Evolutionary conservation across 106 monocot genomes (phyloP), one percentile per base, ranked within the genome.

Genomic region (Apostasia shenzhenica): DNA sequence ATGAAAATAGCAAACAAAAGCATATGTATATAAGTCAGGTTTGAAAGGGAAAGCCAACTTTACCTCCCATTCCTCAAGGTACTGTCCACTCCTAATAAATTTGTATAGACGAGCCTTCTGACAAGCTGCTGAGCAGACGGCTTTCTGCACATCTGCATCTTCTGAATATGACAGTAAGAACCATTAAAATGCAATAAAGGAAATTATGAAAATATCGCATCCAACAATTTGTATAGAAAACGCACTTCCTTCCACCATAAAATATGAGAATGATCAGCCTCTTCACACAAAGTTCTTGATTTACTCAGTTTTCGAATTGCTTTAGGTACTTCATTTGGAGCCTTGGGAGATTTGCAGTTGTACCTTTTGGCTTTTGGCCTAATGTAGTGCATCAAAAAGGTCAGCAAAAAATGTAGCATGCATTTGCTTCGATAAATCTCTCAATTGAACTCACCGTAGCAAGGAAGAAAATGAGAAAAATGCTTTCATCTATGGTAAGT

Each of bases 11-110:
- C 7, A 42, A 62, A 26, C 45, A 43, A 10, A 58, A 6, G 13
- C 1, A 2, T 61, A 60, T 9, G 1, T 26, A 6, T 1, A 59
- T 12, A 48, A 78, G 7, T 59, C 12, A 74, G 11, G 39, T 54
- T 56, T 13, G 51, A 50, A 73, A 45, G 40, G 0, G 59, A 44
- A 44, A 61, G 26, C 11, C 65, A 65, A 37, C 46, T 5, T 73
- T 73, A 93, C 99, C 99, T 99, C 75, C 93, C 99, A 87, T 90
- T 99, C 78, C 80, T 99, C 54, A 99, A 65, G 61, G 48, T 83
- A 52, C 57, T 70, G 67, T 99, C 93, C 75, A 93, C 67, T 8
- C 99, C 99, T 51, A 99, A 78, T 48, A 99, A 78, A 81, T 93
- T 99, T 46, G 90, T 80, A 78, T 85, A 81, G 2, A 14, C 67